A percentile compares a stretch with the other conserved stretches of the same genome.
phyloP scores from a whole-genome alignment of 192 early-diverging fungal species.

The Chytriomyces hyalinus region DNA sequence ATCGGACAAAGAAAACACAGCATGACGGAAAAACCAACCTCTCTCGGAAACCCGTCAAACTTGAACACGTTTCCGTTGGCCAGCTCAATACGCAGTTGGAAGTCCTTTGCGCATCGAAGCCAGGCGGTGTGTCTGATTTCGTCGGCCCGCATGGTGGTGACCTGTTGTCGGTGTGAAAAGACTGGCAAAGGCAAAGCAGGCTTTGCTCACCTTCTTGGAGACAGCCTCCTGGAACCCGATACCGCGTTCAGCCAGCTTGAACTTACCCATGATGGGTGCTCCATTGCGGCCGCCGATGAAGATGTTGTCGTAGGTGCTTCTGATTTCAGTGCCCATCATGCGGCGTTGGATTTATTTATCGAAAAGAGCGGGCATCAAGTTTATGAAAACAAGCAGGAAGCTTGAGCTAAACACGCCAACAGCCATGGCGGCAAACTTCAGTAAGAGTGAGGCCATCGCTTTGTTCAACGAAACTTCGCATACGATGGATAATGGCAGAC shows the following conservation, averaged over 20 bases:
- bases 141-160: conserved; percentile 59
- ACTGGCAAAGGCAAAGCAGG: too few relatives aligned
- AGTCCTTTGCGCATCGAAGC: conserved; percentile 84
- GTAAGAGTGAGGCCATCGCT: too few relatives aligned
- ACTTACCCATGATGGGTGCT: conserved; percentile 44
- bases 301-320: conserved; percentile 48
- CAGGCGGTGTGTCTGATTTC: conserved; percentile 65
- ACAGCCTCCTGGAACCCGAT: conserved; percentile 77
- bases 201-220: conserved; percentile 46
- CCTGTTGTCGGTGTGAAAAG: too few relatives aligned
- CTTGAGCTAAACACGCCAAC: too few relatives aligned
- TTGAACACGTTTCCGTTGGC: conserved; percentile 77
- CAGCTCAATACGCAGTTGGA: conserved; percentile 76
- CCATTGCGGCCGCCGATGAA: conserved; percentile 52
- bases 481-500: too few relatives aligned
- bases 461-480: too few relatives aligned
- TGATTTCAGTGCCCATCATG: background rate
- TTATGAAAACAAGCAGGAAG: too few relatives aligned
- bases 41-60: conserved; percentile 87
- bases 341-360: too few relatives aligned
- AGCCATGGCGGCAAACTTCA: too few relatives aligned
- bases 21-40: conserved; percentile 52
- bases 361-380: too few relatives aligned
- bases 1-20: background rate
- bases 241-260: conserved; percentile 61